These are phyloP conservation scores for Westerdykella aurantiaca DNA, from an alignment of 2,329 filamentous ascomycete species.

Conservation along the genomic window DNA sequence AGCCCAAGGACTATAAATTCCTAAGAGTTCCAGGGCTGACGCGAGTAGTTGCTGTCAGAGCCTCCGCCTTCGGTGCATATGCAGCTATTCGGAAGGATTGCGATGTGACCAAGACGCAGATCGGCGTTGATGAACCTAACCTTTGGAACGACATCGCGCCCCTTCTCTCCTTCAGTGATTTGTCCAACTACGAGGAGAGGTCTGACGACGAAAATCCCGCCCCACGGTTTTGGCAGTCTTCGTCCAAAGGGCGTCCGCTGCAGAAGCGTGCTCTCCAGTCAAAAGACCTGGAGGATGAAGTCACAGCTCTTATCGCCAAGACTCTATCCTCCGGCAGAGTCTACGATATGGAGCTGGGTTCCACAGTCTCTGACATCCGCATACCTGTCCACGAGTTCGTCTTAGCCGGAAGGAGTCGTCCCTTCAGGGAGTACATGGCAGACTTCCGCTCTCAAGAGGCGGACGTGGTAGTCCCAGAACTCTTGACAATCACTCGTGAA, in stretches of 20 bases:
- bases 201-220: slow-evolving; percentile 42
- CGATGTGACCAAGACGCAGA: slow-evolving; percentile 68
- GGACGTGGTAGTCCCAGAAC: slow-evolving; percentile 53
- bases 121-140: slow-evolving; percentile 59
- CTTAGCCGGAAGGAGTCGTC: slow-evolving; percentile 64
- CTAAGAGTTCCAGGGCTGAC: slow-evolving; percentile 84
- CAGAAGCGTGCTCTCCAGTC: slow-evolving; percentile 56
- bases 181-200: slow-evolving; percentile 42
- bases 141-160: slow-evolving; percentile 70
- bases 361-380: slow-evolving; percentile 59
- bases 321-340: slow-evolving; percentile 24
- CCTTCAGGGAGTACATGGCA: slow-evolving; percentile 54
- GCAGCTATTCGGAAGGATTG: slow-evolving; percentile 80
- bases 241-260: slow-evolving; percentile 32
- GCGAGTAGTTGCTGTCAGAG: slow-evolving; percentile 74
- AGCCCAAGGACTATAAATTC: slow-evolving; percentile 90
- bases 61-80: slow-evolving; percentile 85
- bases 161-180: slow-evolving; percentile 61
- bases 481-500: slow-evolving; percentile 53
- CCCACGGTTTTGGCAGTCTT: slow-evolving; percentile 45
- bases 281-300: slow-evolving; percentile 60
- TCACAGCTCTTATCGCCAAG: slow-evolving; percentile 43
- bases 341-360: slow-evolving; percentile 44
- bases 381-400: slow-evolving; percentile 83
- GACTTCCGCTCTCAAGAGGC: slow-evolving; percentile 53